phyloP scores from a whole-genome alignment of 306 rosid species.

The Trichosanthes truncata region DNA sequence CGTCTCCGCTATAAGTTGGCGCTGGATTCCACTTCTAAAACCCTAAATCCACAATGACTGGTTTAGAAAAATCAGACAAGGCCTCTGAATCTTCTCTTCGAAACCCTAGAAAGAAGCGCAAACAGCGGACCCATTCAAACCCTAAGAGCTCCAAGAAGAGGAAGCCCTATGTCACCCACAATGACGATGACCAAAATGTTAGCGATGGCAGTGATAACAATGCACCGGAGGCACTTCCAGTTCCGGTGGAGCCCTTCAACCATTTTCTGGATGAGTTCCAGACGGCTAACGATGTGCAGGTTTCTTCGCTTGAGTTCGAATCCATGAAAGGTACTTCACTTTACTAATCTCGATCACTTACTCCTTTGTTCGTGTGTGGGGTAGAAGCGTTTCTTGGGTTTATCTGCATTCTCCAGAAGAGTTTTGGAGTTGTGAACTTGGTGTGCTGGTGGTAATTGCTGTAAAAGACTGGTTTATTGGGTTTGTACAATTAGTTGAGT shows the following conservation, averaged over 20 bases:
- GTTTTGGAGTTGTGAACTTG: too few relatives aligned
- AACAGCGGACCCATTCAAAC: neutral
- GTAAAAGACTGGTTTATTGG: too few relatives aligned
- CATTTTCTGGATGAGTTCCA: slow-evolving; percentile 49
- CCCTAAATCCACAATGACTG: neutral
- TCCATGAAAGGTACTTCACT: slow-evolving; percentile 37
- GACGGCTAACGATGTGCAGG: slow-evolving; percentile 40
- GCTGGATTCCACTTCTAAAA: neutral
- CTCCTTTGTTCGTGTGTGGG: neutral
- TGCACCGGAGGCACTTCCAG: neutral
- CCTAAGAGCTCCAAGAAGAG: slow-evolving; percentile 1
- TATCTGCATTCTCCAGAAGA: too few relatives aligned
- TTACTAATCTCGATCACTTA: neutral
- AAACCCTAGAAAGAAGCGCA: neutral
- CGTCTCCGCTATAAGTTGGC: neutral
- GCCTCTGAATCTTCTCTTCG: neutral
- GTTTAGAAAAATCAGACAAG: neutral
- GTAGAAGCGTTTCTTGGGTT: too few relatives aligned
- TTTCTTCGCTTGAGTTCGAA: slow-evolving; percentile 70
- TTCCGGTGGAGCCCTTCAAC: slow-evolving; percentile 31
- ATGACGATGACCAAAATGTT: neutral
- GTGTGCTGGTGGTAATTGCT: too few relatives aligned
- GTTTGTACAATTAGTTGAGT: neutral
- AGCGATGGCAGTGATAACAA: neutral
- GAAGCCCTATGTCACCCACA: neutral